Conservation (phyloP, 257 asterid species). For the Coffea canephora region DNA sequence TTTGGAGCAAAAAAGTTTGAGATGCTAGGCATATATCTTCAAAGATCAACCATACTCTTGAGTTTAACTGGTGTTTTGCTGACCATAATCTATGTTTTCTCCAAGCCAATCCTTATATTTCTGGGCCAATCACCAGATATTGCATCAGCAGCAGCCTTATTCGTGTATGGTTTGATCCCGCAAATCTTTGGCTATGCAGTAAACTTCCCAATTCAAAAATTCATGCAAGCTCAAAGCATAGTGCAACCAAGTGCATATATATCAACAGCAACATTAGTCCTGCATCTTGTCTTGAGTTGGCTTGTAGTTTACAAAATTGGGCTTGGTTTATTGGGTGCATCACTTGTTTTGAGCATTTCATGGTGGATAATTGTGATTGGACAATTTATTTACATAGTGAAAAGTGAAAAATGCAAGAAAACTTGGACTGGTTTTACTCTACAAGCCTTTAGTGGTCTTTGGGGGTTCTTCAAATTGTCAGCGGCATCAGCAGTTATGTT, state of each 20-base stretch:
- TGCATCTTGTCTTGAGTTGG: conserved; percentile 18
- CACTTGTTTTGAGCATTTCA: conserved; percentile 16
- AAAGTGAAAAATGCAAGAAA: conserved; percentile 7
- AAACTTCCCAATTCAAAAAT: conserved; percentile 19
- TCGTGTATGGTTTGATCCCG: conserved; percentile 20
- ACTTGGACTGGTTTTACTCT: conserved; percentile 16
- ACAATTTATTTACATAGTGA: conserved; percentile 17
- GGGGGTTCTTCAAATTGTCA: conserved; percentile 17
- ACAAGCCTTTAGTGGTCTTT: conserved; percentile 15
- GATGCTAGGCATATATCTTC: conserved; percentile 20
- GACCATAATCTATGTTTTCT: conserved; percentile 6
- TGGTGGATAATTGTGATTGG: conserved; percentile 25
- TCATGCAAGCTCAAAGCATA: conserved; percentile 21
- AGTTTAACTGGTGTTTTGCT: conserved; percentile 13
- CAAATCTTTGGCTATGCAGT: conserved; percentile 23
- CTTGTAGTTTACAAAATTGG: neutral
- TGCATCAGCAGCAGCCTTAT: conserved; percentile 21
- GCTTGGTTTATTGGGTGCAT: conserved; percentile 15
- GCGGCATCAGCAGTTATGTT: conserved; percentile 26
- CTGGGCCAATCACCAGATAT: conserved; percentile 16
- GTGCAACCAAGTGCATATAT: conserved; percentile 23
- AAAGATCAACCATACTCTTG: conserved; percentile 17
- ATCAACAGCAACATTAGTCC: conserved; percentile 7
- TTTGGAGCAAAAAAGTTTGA: conserved; percentile 20
- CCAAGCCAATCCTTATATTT: conserved; percentile 18